These are phyloP conservation scores for Acanthochlamys bracteata DNA, from an alignment of 106 monocot genomes.

Conservation along the genomic window DNA sequence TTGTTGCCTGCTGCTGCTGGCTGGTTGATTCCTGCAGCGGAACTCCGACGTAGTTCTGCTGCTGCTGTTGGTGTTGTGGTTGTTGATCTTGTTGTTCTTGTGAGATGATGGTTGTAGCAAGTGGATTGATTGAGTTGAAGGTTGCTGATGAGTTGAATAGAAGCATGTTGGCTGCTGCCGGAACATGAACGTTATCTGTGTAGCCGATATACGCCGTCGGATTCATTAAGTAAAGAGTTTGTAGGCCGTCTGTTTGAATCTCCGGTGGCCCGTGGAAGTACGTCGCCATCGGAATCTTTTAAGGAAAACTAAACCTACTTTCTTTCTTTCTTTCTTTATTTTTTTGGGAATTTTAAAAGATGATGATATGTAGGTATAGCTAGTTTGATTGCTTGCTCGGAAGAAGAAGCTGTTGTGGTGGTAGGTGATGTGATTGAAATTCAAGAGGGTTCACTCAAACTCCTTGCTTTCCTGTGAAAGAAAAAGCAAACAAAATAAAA, in stretches of 20 bases:
- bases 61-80: constrained; percentile 6
- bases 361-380: no score
- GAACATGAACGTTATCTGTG: constrained; percentile 9
- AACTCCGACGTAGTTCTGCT: constrained; percentile 51
- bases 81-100: not conserved
- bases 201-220: constrained; percentile 37
- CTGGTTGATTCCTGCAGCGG: constrained; percentile 22
- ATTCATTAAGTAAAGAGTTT: constrained; percentile 79
- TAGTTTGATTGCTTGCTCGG: no score
- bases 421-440: no score
- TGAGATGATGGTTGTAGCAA: constrained; percentile 1
- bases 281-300: constrained; percentile 37
- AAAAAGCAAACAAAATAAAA: no score
- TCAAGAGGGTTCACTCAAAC: no score
- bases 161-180: constrained; percentile 33
- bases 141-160: constrained; percentile 31
- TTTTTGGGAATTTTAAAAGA: no score
- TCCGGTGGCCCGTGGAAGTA: constrained; percentile 55
- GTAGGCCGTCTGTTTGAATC: constrained; percentile 51
- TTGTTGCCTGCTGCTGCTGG: not conserved
- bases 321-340: no score
- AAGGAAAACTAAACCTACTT: no score
- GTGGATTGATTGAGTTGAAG: constrained; percentile 25
- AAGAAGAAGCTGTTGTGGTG: no score
- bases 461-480: no score